phyloP scores from a whole-genome alignment of 805 yeast genomes.

The Metschnikowia reukaufii region DNA sequence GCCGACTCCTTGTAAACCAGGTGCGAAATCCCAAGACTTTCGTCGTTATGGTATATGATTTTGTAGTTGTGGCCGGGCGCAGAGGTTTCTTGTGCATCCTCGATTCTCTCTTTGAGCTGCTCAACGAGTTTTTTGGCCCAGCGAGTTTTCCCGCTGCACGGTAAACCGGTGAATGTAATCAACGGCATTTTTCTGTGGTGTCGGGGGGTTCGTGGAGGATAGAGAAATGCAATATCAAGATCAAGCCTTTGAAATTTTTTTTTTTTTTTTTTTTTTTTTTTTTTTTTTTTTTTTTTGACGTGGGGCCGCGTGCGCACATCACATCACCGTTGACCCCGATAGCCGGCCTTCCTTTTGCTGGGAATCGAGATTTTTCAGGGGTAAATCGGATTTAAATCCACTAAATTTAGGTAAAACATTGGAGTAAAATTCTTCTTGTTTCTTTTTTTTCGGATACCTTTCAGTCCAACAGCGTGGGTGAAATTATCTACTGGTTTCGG shows the following conservation, averaged over 20 bases:
- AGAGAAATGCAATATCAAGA: background rate
- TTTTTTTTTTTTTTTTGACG: background rate
- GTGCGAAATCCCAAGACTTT: conserved; percentile 68
- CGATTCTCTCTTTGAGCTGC: conserved; percentile 48
- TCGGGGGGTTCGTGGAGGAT: conserved; percentile 1
- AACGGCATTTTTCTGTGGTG: conserved; percentile 75
- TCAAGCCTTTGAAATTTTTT: conserved; percentile 1
- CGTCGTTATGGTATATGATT: conserved; percentile 75
- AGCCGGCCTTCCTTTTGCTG: too few relatives aligned
- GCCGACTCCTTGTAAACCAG: conserved; percentile 67
- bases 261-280: background rate
- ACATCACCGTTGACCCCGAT: background rate
- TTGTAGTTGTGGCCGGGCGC: conserved; percentile 56
- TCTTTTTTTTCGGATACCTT: too few relatives aligned
- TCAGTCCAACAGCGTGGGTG: too few relatives aligned
- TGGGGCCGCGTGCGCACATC: background rate
- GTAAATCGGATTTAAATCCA: too few relatives aligned
- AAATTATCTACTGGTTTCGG: too few relatives aligned
- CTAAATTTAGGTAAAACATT: too few relatives aligned
- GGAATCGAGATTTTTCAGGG: too few relatives aligned
- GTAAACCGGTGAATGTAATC: conserved; percentile 78
- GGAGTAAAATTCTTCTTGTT: too few relatives aligned
- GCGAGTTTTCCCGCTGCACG: conserved; percentile 80
- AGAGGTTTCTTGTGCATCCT: conserved; percentile 32
- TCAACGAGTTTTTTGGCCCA: conserved; percentile 59